A percentile compares a stretch with the other conserved stretches of the same genome.
Conservation (phyloP, 176 grass and related monocot genomes). For the Oryza brachyantha region DNA sequence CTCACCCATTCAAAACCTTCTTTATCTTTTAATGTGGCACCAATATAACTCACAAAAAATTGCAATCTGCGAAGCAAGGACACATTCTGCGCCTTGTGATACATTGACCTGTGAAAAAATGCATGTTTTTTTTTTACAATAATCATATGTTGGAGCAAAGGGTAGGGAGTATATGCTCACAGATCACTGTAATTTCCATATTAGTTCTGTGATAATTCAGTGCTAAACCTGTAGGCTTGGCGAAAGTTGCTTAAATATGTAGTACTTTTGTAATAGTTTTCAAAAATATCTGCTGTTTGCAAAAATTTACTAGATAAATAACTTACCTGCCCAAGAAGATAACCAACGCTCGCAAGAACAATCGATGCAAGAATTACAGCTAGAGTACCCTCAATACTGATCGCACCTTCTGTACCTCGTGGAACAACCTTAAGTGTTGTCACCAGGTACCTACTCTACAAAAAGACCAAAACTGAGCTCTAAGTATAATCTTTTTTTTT, state of each 20-base stretch:
- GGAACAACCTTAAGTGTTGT: conserved; percentile 93
- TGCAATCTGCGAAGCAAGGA: conserved; percentile 93
- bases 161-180: neutral
- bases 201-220: neutral
- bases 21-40: conserved; percentile 85
- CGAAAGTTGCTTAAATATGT: too few species aligned
- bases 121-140: neutral
- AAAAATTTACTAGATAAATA: neutral
- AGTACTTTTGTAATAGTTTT: neutral
- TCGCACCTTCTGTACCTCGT: conserved; percentile 81
- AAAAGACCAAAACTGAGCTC: conserved; percentile 15
- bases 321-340: conserved; percentile 70
- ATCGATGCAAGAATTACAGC: conserved; percentile 68
- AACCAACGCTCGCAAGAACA: conserved; percentile 65
- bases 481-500: too few species aligned
- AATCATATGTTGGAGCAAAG: neutral
- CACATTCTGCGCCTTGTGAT: conserved; percentile 54
- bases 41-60: conserved; percentile 85
- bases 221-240: neutral
- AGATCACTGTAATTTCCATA: conserved; percentile 1
- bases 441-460: conserved; percentile 86
- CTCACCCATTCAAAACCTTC: conserved; percentile 91
- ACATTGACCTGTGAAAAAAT: conserved; percentile 52
- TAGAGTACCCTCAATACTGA: conserved; percentile 88
- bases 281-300: neutral